Conservation (phyloP, 202 grass and related monocot genomes). For the Setaria viridis region DNA sequence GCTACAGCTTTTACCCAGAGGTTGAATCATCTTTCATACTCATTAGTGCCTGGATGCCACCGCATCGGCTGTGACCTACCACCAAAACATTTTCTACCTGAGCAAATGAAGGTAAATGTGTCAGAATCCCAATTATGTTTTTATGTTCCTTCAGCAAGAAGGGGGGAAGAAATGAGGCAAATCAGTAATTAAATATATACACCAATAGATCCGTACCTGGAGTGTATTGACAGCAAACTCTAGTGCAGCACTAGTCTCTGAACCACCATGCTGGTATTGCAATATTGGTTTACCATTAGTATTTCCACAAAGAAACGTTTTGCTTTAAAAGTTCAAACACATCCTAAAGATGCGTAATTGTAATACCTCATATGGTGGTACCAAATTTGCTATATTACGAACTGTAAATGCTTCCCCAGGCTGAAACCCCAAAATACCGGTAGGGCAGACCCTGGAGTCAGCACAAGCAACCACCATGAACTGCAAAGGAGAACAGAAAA, state of each 20-base stretch:
- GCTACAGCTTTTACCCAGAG: slow-evolving; percentile 60
- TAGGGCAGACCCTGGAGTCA: slow-evolving; percentile 94
- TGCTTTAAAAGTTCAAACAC: slow-evolving; percentile 17
- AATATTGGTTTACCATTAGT: slow-evolving; percentile 36
- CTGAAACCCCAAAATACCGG: slow-evolving; percentile 82
- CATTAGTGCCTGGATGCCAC: slow-evolving; percentile 95
- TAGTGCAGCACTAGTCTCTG: slow-evolving; percentile 90
- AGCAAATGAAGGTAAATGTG: slow-evolving; percentile 42
- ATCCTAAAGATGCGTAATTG: slow-evolving; percentile 5
- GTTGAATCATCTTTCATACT: slow-evolving; percentile 69
- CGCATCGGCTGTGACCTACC: slow-evolving; percentile 91
- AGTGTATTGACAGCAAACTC: slow-evolving; percentile 83
- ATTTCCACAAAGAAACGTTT: slow-evolving; percentile 23
- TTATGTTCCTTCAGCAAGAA: slow-evolving; percentile 1
- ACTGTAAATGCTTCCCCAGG: slow-evolving; percentile 93
- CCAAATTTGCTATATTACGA: slow-evolving; percentile 93
- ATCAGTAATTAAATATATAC: slow-evolving; percentile 9
- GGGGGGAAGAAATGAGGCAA: not conserved
- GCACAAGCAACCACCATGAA: slow-evolving; percentile 94
- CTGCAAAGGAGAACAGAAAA: slow-evolving; percentile 58
- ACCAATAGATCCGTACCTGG: slow-evolving; percentile 50
- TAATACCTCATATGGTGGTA: slow-evolving; percentile 84
- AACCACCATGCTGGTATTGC: slow-evolving; percentile 69
- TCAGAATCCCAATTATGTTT: slow-evolving; percentile 16
- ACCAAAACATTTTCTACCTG: slow-evolving; percentile 86